Percentiles rank a stretch among this genome's conserved stretches.
These are phyloP conservation scores for Pleurotus platypus DNA, from an alignment of 768 basidiomycete species.

Conservation along the genomic window DNA sequence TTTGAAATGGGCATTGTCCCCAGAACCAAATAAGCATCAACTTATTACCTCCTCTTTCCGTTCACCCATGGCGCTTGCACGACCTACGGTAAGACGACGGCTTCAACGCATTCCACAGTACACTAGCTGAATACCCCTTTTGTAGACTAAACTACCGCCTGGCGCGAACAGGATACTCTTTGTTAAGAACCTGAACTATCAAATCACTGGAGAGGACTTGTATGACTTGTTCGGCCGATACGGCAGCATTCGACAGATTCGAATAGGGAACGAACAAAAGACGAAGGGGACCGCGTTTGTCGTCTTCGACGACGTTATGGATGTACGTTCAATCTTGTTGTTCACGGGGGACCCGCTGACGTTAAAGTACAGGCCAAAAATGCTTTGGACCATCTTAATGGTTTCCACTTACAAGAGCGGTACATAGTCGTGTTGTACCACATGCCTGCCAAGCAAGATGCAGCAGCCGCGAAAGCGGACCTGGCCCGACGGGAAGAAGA, in stretches of 20 bases:
- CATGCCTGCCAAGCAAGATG: constrained; percentile 96
- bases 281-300: constrained; percentile 96
- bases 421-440: constrained; percentile 98
- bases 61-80: constrained; percentile 55
- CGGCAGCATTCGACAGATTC: constrained; percentile 92
- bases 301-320: constrained; percentile 95
- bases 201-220: constrained; percentile 88
- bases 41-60: constrained; percentile 4
- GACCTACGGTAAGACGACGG: constrained; percentile 57
- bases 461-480: constrained; percentile 90
- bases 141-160: constrained; percentile 81
- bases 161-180: constrained; percentile 91
- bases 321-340: constrained; percentile 46
- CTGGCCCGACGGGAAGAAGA: constrained; percentile 90
- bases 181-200: constrained; percentile 91
- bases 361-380: constrained; percentile 74
- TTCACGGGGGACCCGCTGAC: constrained; percentile 13
- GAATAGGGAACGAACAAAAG: constrained; percentile 89
- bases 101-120: not conserved
- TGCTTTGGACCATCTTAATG: constrained; percentile 93
- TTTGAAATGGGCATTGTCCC: not conserved
- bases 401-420: constrained; percentile 96
- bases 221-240: constrained; percentile 98
- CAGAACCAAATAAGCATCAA: not conserved
- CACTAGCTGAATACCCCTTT: constrained; percentile 5